Percentiles rank a stretch among this genome's conserved stretches.
These are phyloP conservation scores for Solanum chiquidenum DNA, from an alignment of 257 asterid genomes.

Conservation along the genomic window DNA sequence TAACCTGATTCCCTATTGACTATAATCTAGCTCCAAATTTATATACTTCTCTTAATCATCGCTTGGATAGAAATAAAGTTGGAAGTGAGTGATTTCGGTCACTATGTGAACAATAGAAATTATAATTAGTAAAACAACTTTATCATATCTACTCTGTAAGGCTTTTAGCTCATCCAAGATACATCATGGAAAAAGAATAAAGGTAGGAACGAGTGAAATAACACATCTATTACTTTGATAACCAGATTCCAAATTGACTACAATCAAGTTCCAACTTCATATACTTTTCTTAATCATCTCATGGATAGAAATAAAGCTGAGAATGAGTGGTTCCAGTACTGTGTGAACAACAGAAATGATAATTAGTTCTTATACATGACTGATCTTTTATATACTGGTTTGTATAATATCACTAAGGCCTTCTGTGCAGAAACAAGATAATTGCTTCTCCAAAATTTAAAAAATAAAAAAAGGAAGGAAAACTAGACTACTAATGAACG, in stretches of 20 bases:
- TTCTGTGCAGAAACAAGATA: not conserved
- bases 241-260: not conserved
- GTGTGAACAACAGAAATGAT: not conserved
- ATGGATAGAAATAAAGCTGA: not conserved
- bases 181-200: not conserved
- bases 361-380: not conserved
- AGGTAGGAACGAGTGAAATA: not conserved
- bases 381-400: not conserved
- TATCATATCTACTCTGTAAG: not conserved
- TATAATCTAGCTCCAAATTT: not conserved
- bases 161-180: not conserved
- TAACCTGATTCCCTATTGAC: not conserved
- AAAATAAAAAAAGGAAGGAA: not conserved
- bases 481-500: not conserved
- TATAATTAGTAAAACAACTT: not conserved
- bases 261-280: not conserved
- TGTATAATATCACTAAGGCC: not conserved
- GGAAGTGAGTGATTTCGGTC: not conserved
- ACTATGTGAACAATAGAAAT: not conserved
- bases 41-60: not conserved
- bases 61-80: not conserved
- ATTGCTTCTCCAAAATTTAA: not conserved
- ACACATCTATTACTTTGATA: not conserved
- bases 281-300: not conserved
- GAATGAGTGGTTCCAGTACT: not conserved